Percentiles rank a stretch among this genome's conserved stretches.
Conservation (phyloP, 1,284 basidiomycete species). For the Cutaneotrichosporon sp. region DNA sequence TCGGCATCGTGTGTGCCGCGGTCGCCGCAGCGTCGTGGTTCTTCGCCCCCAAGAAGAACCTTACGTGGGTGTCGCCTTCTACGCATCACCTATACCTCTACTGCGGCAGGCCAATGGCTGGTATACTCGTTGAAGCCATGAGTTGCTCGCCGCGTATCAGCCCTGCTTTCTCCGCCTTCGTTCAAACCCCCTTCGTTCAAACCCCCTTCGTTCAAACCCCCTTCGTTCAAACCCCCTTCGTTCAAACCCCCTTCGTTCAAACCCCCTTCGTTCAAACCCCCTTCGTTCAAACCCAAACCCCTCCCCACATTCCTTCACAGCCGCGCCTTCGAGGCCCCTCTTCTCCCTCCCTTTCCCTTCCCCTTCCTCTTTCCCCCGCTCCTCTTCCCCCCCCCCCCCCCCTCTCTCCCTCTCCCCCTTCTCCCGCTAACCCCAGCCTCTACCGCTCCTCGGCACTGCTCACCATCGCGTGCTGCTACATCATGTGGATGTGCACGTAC, state of each 20-base stretch:
- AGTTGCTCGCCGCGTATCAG: no score
- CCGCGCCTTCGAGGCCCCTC: no score
- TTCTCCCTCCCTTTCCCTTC: no score
- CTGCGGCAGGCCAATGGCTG: not conserved
- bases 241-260: not conserved
- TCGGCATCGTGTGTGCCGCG: constrained; percentile 52
- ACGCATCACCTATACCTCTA: no score
- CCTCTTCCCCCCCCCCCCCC: not conserved
- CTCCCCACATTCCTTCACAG: not conserved
- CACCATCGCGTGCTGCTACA: constrained; percentile 74
- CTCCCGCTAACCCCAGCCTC: constrained; percentile 58
- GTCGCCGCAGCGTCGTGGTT: constrained; percentile 68
- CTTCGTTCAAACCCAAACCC: not conserved
- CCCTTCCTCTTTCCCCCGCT: no score
- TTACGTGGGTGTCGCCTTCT: constrained; percentile 68
- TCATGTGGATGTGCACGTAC: constrained; percentile 94
- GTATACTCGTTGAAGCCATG: no score
- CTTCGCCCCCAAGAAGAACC: constrained; percentile 74
- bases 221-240: not conserved
- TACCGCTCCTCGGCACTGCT: constrained; percentile 75
- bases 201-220: not conserved
- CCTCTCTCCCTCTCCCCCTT: not conserved
- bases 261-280: not conserved
- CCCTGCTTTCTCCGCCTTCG: not conserved
- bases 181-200: not conserved